Evolutionary conservation across 208 protist genomes (phyloP), one percentile per base, ranked within the genome.

Genomic region (Crithidia sp.): DNA sequence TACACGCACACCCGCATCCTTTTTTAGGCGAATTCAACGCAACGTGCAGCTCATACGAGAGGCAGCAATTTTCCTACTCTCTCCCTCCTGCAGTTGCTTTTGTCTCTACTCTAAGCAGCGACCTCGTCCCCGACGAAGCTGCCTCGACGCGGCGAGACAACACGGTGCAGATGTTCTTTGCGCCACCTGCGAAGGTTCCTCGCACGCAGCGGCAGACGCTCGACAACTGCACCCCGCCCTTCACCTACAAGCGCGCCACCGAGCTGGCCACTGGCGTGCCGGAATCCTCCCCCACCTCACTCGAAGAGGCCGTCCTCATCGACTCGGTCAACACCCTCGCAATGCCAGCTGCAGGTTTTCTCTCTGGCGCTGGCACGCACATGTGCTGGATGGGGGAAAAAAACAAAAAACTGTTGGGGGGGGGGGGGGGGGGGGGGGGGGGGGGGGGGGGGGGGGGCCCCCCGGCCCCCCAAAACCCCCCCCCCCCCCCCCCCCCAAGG

Each of bases 311-410:
- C 6, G 74, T 83, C 7, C 47, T 60, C 7, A 19, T 59, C 13
- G 36, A 68, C 56, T 9, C 55, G 10, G 14, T 39, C 3, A 58
- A 67, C 14, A 28, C 58, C 2, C 41, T 39, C 37, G 13, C 12
- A 7, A 60, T 75, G 64, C 47, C 76, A 3, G 67, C 56, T 16
- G 78, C 77, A 0, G 63, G 77, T 19, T 89, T 88, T 65, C 85
- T 93, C 45, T 91, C 88, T 47, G 91, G 91, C 36, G 70, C 79
- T 37, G 91, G 91, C n/a, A 61, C 67, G 49, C 73, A 86, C 74
- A 83, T 87, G 74, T 91, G 88, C 73, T 95, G 91, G 91, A 73
- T 92, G 43, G 82, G 93, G 7, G 87, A 92, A 41, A 84, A 92
- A 62, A 90, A 90, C 54, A 85, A 75, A 44, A 81, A 82, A 14